A percentile compares a stretch with the other conserved stretches of the same genome.
These are phyloP conservation scores for Athelia psychrophila DNA, from an alignment of 1,284 basidiomycete species.

Conservation along the genomic window DNA sequence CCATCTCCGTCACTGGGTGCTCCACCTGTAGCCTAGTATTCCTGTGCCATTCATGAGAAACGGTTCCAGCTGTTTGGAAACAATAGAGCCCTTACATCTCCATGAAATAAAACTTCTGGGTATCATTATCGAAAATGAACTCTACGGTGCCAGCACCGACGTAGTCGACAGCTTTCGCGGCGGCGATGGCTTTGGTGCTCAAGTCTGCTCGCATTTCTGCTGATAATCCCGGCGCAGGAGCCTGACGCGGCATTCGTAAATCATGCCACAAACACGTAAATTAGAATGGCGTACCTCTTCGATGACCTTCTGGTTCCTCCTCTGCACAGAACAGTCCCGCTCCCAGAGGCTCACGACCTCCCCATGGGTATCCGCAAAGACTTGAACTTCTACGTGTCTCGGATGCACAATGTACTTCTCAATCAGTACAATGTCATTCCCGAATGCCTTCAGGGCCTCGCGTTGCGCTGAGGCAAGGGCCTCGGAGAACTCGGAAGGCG, in stretches of 20 bases:
- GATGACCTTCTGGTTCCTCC: conserved; percentile 94
- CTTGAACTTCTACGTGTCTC: conserved; percentile 87
- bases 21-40: conserved; percentile 93
- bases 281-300: conserved; percentile 59
- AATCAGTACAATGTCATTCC: conserved; percentile 82
- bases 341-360: conserved; percentile 89
- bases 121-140: conserved; percentile 92
- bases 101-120: conserved; percentile 87
- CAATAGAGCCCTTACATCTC: conserved; percentile 64
- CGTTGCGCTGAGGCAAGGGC: conserved; percentile 83
- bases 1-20: conserved; percentile 95
- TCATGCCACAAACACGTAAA: not conserved
- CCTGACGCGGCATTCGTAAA: conserved; percentile 38
- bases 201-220: conserved; percentile 76
- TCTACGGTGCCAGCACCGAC: conserved; percentile 92
- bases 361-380: conserved; percentile 80
- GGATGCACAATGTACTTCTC: conserved; percentile 87
- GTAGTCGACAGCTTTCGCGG: conserved; percentile 88
- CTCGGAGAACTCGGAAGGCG: conserved; percentile 66
- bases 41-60: conserved; percentile 38
- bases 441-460: conserved; percentile 84
- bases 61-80: conserved; percentile 2
- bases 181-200: conserved; percentile 86
- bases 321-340: conserved; percentile 92
- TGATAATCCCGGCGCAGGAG: conserved; percentile 87